A percentile compares a stretch with the other conserved stretches of the same genome.
Evolutionary conservation across 2,329 filamentous ascomycete genomes (phyloP).

Genomic region (Talaromyces sp.): DNA sequence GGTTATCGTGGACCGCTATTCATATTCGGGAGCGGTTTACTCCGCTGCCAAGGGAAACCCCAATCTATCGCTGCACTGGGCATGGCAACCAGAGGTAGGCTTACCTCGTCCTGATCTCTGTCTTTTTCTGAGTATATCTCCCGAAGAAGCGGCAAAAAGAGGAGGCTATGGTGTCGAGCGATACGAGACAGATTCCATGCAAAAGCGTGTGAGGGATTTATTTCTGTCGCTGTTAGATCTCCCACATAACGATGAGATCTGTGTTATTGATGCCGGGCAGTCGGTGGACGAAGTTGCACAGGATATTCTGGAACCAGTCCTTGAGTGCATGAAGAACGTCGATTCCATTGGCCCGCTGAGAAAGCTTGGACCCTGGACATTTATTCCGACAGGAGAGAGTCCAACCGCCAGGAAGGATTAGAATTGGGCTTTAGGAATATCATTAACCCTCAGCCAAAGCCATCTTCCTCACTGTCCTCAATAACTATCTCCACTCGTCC

Average conservation of each 20-base stretch:
- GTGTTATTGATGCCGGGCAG: slow-evolving; percentile 51
- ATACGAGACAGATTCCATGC: slow-evolving; percentile 82
- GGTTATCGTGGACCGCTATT: slow-evolving; percentile 86
- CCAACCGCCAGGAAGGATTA: neutral
- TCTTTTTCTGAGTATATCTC: slow-evolving; percentile 77
- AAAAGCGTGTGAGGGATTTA: slow-evolving; percentile 68
- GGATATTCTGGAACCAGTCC: slow-evolving; percentile 31
- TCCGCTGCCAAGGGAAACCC: slow-evolving; percentile 79
- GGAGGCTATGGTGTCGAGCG: slow-evolving; percentile 87
- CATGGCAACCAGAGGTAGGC: slow-evolving; percentile 75
- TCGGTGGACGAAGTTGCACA: slow-evolving; percentile 48
- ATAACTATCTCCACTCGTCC: slow-evolving; percentile 42
- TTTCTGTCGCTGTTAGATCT: slow-evolving; percentile 55
- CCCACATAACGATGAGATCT: slow-evolving; percentile 49
- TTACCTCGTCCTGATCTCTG: slow-evolving; percentile 83
- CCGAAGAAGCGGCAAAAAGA: slow-evolving; percentile 64
- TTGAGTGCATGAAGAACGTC: slow-evolving; percentile 29
- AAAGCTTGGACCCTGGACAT: slow-evolving; percentile 29
- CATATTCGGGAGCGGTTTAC: slow-evolving; percentile 91
- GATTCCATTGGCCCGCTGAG: slow-evolving; percentile 31
- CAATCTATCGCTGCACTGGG: slow-evolving; percentile 68
- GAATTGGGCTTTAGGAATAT: neutral
- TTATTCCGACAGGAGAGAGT: slow-evolving; percentile 18
- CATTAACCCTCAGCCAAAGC: slow-evolving; percentile 2
- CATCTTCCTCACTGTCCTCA: slow-evolving; percentile 20